These are phyloP conservation scores for Delonix regia DNA, from an alignment of 306 rosid species.

Conservation along the genomic window DNA sequence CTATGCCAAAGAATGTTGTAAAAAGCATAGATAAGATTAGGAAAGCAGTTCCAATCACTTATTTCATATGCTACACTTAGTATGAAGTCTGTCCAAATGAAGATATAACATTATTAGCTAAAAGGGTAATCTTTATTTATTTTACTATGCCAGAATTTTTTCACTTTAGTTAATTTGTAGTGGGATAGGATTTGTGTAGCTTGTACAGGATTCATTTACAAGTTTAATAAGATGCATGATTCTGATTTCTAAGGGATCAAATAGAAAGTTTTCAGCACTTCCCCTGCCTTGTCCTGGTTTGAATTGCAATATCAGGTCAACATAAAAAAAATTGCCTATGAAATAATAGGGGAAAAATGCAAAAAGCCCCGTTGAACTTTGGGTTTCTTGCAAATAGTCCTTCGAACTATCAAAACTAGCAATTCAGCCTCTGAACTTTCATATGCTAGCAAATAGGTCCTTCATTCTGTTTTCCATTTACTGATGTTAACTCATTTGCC, in stretches of 20 bases:
- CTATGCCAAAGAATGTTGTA: neutral
- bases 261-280: slow-evolving; percentile 24
- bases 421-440: neutral
- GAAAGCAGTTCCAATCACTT: slow-evolving; percentile 25
- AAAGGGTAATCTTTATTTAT: neutral
- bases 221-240: neutral
- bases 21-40: slow-evolving; percentile 11
- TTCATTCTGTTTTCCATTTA: neutral
- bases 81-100: neutral
- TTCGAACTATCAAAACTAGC: neutral
- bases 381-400: neutral
- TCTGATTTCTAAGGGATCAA: neutral
- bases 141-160: neutral
- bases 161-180: neutral
- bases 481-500: neutral
- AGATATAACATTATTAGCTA: neutral
- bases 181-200: neutral
- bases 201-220: neutral
- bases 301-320: neutral
- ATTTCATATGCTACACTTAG: slow-evolving; percentile 4
- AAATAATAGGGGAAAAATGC: neutral
- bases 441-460: neutral
- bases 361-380: neutral
- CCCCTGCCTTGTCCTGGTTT: slow-evolving; percentile 27
- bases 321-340: neutral